phyloP scores from a whole-genome alignment of 2,329 filamentous ascomycete genomes.

The Aspergillus pseudoviridinutans region DNA sequence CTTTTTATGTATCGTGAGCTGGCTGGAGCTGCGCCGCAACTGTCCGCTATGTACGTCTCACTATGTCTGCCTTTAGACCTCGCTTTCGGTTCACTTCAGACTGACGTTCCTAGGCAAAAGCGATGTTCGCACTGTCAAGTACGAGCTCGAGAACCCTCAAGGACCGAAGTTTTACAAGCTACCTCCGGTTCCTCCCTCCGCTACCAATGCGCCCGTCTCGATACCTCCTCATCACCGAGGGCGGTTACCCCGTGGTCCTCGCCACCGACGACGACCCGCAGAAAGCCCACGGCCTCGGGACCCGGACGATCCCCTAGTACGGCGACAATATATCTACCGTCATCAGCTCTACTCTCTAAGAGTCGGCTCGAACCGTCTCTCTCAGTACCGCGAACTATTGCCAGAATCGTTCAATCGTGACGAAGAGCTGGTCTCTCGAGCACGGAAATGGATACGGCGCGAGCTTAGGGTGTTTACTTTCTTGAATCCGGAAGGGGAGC shows the following conservation, averaged over 20 bases:
- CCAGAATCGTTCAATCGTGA: constrained; percentile 63
- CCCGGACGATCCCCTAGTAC: constrained; percentile 48
- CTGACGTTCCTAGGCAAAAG: constrained; percentile 43
- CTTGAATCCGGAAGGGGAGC: constrained; percentile 45
- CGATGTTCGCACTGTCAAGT: constrained; percentile 58
- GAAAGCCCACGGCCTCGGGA: constrained; percentile 25
- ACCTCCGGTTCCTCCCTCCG: constrained; percentile 24
- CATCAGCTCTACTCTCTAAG: constrained; percentile 71
- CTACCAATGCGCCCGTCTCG: constrained; percentile 9
- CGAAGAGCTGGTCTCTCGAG: constrained; percentile 66
- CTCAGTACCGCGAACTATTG: constrained; percentile 69
- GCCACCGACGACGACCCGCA: constrained; percentile 17
- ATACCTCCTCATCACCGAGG: constrained; percentile 3
- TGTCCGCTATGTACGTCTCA: constrained; percentile 71
- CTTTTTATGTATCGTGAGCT: constrained; percentile 76
- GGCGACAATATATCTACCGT: constrained; percentile 69
- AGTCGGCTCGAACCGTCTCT: constrained; percentile 75
- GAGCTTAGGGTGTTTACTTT: constrained; percentile 82
- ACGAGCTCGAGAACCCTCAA: constrained; percentile 55
- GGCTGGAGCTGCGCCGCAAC: constrained; percentile 67
- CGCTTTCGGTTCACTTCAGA: constrained; percentile 6
- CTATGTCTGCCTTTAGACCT: background rate
- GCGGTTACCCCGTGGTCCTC: constrained; percentile 9
- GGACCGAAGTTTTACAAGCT: constrained; percentile 58
- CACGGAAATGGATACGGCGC: constrained; percentile 74